A percentile compares a stretch with the other conserved stretches of the same genome.
phyloP scores from a whole-genome alignment of 768 basidiomycete species.

The Tricholoma sp. region DNA sequence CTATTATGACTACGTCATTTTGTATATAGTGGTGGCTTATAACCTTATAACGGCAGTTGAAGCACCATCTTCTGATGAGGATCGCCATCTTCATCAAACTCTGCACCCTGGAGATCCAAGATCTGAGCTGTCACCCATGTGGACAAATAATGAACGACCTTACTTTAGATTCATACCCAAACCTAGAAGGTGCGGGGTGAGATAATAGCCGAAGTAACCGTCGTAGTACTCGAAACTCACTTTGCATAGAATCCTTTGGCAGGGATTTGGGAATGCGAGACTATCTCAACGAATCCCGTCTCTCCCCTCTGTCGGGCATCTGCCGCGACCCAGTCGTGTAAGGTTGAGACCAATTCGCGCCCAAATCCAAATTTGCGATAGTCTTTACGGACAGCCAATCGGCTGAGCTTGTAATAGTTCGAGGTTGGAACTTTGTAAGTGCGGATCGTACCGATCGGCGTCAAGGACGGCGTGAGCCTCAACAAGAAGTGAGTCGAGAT shows the following conservation, averaged over 20 bases:
- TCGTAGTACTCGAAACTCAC: conserved; percentile 37
- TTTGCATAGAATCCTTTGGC: conserved; percentile 72
- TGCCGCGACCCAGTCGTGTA: conserved; percentile 54
- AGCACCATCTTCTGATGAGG: conserved; percentile 83
- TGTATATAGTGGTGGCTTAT: conserved; percentile 7
- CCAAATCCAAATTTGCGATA: conserved; percentile 66
- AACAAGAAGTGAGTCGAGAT: conserved; percentile 68
- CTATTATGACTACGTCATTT: not conserved
- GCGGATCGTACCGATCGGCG: conserved; percentile 71
- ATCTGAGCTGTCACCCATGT: conserved; percentile 20
- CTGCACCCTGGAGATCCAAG: conserved; percentile 47
- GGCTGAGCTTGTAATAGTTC: conserved; percentile 65
- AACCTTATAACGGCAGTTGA: conserved; percentile 38
- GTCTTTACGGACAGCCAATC: conserved; percentile 62
- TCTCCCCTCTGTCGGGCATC: conserved; percentile 31
- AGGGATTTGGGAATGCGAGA: conserved; percentile 67
- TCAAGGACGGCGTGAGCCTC: conserved; percentile 53
- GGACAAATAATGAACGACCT: conserved; percentile 18
- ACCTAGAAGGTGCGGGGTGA: conserved; percentile 38
- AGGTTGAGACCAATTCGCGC: conserved; percentile 52
- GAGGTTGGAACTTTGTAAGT: conserved; percentile 30
- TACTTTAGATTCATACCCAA: conserved; percentile 66
- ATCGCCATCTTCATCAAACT: conserved; percentile 79
- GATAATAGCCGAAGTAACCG: conserved; percentile 7
- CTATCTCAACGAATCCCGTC: conserved; percentile 35